Evolutionary conservation across 306 rosid genomes (phyloP).

Genomic region (Corylus avellana): DNA sequence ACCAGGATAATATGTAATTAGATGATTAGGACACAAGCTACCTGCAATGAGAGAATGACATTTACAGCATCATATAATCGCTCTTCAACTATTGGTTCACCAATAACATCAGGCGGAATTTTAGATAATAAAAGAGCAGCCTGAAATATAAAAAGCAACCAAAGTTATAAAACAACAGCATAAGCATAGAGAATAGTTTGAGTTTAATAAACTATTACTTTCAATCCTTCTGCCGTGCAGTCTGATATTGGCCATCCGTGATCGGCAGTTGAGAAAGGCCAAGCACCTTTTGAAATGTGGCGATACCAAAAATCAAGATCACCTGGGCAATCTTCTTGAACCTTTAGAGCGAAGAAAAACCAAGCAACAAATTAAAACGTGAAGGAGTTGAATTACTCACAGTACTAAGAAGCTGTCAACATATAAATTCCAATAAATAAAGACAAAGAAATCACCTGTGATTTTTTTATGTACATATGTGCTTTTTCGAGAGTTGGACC

Average conservation of each 20-base stretch:
- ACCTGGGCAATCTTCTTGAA: constrained; percentile 71
- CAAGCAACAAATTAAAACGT: constrained; percentile 3
- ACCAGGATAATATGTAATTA: neutral
- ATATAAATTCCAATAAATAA: constrained; percentile 11
- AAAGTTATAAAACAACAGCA: constrained; percentile 17
- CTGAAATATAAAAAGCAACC: constrained; percentile 41
- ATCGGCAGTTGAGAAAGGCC: constrained; percentile 88
- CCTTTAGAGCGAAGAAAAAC: constrained; percentile 39
- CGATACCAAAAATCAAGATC: constrained; percentile 77
- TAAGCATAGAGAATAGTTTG: constrained; percentile 10
- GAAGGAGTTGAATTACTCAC: neutral
- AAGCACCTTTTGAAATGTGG: constrained; percentile 91
- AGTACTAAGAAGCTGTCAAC: constrained; percentile 17
- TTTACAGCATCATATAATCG: constrained; percentile 69
- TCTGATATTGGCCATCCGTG: constrained; percentile 99
- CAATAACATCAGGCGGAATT: constrained; percentile 61
- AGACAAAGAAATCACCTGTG: constrained; percentile 61
- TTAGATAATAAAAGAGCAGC: constrained; percentile 65
- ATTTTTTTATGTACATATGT: constrained; percentile 64
- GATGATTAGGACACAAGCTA: constrained; percentile 32
- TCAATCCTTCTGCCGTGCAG: constrained; percentile 90
- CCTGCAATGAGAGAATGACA: constrained; percentile 87
- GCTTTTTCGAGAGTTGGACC: constrained; percentile 68
- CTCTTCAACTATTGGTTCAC: constrained; percentile 64
- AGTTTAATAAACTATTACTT: constrained; percentile 41